A percentile compares a stretch with the other conserved stretches of the same genome.
phyloP scores from a whole-genome alignment of 2,329 filamentous ascomycete genomes.

The Coccinonectria pachysandricola region DNA sequence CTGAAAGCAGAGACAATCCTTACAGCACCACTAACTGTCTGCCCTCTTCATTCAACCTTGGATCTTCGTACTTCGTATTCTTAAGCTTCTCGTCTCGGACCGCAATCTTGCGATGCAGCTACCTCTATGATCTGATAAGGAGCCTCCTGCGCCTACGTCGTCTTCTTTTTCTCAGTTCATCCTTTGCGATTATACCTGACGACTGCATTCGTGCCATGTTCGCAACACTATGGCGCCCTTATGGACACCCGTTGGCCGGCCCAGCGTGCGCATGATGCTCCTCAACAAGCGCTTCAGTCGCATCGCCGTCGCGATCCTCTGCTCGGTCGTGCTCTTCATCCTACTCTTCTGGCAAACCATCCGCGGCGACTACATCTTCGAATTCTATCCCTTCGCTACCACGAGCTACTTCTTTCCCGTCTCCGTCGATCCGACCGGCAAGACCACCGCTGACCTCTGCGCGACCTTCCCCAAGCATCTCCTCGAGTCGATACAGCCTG shows the following conservation, averaged over 20 bases:
- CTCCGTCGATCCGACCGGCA: constrained; percentile 15
- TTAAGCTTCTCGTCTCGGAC: too few species aligned
- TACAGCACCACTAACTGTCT: too few species aligned
- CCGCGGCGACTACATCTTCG: constrained; percentile 15
- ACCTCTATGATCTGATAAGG: too few species aligned
- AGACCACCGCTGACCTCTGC: constrained; percentile 19
- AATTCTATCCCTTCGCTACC: constrained; percentile 19
- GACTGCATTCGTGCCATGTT: too few species aligned
- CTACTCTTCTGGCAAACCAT: constrained; percentile 17
- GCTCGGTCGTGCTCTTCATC: constrained; percentile 14
- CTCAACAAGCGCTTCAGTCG: constrained; percentile 24
- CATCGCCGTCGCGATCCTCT: constrained; percentile 15
- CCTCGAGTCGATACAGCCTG: constrained; percentile 22
- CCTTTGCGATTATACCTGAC: too few species aligned
- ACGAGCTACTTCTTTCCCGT: constrained; percentile 22
- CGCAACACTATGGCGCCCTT: constrained; percentile 14
- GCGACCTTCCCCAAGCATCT: constrained; percentile 23
- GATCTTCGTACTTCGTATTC: too few species aligned
- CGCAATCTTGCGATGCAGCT: too few species aligned
- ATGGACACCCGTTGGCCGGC: constrained; percentile 16
- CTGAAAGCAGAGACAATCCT: too few species aligned
- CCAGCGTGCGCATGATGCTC: constrained; percentile 13
- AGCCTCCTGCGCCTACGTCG: too few species aligned
- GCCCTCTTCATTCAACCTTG: too few species aligned
- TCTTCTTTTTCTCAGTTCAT: too few species aligned